phyloP scores from a whole-genome alignment of 805 yeast species.

The Candida loeiensis region DNA sequence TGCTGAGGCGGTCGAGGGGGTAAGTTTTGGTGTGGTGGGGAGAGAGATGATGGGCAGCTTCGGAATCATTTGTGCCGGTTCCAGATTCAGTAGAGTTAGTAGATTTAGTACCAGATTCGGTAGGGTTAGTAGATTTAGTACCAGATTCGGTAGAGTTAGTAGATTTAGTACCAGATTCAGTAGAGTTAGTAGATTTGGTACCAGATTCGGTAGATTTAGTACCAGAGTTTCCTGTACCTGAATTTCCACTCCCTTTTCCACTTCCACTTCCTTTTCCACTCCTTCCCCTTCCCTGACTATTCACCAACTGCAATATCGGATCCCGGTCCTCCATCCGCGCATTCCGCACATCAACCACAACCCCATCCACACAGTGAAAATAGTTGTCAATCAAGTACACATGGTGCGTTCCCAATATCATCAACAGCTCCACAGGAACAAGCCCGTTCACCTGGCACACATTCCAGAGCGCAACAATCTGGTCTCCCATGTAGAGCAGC shows the following conservation, averaged over 20 bases:
- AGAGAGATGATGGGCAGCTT: not conserved
- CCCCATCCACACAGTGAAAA: constrained; percentile 49
- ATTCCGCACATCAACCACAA: constrained; percentile 62
- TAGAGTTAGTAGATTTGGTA: too few species aligned
- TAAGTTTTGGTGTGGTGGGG: constrained; percentile 54
- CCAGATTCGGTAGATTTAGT: too few species aligned
- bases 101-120: too few species aligned
- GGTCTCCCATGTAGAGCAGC: constrained; percentile 65
- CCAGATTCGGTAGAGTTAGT: too few species aligned
- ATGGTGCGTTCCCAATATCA: constrained; percentile 64
- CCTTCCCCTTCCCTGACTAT: constrained; percentile 39
- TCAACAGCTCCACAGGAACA: constrained; percentile 70
- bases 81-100: too few species aligned
- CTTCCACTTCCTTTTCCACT: constrained; percentile 14
- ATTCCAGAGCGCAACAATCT: constrained; percentile 69
- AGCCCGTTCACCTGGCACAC: constrained; percentile 72
- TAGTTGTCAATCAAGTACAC: constrained; percentile 69
- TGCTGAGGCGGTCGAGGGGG: constrained; percentile 56
- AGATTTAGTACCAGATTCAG: too few species aligned
- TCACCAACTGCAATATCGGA: constrained; percentile 61
- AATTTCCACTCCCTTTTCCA: constrained; percentile 1
- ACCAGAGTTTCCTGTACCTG: not conserved
- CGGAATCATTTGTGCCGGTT: too few species aligned
- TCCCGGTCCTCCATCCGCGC: constrained; percentile 64
- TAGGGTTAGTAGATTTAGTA: too few species aligned